Percentiles rank a stretch among this genome's conserved stretches.
Conservation (phyloP, 257 asterid genomes). For the Gentiana straminea region DNA sequence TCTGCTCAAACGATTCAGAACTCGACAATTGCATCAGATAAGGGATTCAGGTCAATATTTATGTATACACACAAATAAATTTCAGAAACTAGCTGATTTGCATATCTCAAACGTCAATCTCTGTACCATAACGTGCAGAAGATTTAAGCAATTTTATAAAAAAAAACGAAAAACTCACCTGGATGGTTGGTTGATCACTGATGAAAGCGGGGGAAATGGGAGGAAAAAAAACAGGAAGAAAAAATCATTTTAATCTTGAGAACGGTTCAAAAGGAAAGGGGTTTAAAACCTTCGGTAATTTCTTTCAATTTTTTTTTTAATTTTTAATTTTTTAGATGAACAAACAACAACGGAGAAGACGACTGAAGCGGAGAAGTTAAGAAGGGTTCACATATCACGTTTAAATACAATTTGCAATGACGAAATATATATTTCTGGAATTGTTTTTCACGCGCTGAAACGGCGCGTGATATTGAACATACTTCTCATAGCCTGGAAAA, state of each 20-base stretch:
- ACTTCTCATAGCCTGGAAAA: background rate
- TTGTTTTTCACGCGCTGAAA: slow-evolving; percentile 15
- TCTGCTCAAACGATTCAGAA: slow-evolving; percentile 38
- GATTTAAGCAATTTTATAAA: slow-evolving; percentile 9
- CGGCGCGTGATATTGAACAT: background rate
- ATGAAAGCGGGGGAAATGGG: slow-evolving; percentile 7
- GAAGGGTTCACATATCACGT: slow-evolving; percentile 24
- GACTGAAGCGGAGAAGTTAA: slow-evolving; percentile 51
- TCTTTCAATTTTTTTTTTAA: slow-evolving; percentile 2
- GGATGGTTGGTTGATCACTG: slow-evolving; percentile 34
- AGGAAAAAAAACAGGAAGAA: slow-evolving; percentile 25
- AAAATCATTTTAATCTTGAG: slow-evolving; percentile 18
- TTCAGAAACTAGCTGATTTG: background rate
- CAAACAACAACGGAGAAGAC: slow-evolving; percentile 9
- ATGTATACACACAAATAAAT: background rate
- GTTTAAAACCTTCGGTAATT: slow-evolving; percentile 1
- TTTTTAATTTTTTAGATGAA: slow-evolving; percentile 3
- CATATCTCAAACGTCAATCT: background rate
- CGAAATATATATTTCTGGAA: slow-evolving; percentile 10
- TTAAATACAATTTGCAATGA: slow-evolving; percentile 4
- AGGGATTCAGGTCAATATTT: slow-evolving; percentile 13
- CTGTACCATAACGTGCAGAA: slow-evolving; percentile 12
- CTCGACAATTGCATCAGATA: slow-evolving; percentile 68
- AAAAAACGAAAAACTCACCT: slow-evolving; percentile 37
- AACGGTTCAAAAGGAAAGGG: background rate